Conservation (phyloP, 179 eudicot genomes). For the Monotropa hypopitys region DNA sequence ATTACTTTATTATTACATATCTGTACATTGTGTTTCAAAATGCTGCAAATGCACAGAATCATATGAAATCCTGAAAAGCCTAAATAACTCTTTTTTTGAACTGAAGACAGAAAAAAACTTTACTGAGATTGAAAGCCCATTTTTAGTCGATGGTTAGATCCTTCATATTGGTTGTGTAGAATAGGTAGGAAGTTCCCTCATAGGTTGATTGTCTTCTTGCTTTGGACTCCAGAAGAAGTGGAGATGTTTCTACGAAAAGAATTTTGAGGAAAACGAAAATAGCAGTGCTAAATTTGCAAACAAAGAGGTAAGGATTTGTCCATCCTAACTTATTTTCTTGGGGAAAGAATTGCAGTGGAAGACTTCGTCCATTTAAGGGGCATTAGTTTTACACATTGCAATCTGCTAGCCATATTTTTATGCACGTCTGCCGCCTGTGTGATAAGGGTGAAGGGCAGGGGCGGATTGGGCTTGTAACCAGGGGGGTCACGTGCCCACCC, state of each 20-base stretch:
- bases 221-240: background rate
- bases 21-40: conserved; percentile 4
- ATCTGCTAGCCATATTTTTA: background rate
- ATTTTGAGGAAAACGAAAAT: no score
- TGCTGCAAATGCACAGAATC: background rate
- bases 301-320: background rate
- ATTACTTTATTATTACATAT: background rate
- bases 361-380: background rate
- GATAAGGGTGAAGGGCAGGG: no score
- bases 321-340: background rate
- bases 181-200: background rate
- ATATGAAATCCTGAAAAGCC: background rate
- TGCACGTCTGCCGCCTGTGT: no score
- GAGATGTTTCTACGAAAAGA: no score
- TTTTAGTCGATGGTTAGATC: background rate
- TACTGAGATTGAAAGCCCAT: background rate
- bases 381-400: background rate
- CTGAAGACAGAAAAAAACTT: background rate
- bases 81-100: background rate
- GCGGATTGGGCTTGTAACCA: no score
- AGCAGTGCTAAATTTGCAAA: no score
- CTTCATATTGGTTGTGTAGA: background rate
- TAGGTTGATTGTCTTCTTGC: background rate
- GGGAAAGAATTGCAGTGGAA: background rate
- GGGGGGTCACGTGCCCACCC: no score